Evolutionary conservation across 1,284 basidiomycete genomes (phyloP).

Genomic region (Apiotrichum sp.): DNA sequence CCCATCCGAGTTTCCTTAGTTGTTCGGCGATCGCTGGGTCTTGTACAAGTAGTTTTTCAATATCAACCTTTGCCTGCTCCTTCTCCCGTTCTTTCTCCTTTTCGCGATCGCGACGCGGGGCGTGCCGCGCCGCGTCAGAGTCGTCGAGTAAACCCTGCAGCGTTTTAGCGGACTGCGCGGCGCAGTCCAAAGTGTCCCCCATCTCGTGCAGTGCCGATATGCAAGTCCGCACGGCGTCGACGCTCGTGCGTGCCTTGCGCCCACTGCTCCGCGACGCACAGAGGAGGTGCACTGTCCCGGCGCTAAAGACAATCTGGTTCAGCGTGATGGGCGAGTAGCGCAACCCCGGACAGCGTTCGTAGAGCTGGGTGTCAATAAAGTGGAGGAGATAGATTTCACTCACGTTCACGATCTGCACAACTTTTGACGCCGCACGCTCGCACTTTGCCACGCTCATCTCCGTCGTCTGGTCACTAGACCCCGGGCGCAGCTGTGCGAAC

Average conservation of each 20-base stretch:
- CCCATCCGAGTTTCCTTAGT: slow-evolving; percentile 18
- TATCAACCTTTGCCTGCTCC: neutral
- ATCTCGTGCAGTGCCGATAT: slow-evolving; percentile 18
- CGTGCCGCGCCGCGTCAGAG: neutral
- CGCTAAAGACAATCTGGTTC: slow-evolving; percentile 29
- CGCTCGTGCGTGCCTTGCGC: slow-evolving; percentile 10
- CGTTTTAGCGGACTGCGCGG: slow-evolving; percentile 5
- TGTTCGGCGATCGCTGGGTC: slow-evolving; percentile 15
- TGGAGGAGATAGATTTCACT: neutral
- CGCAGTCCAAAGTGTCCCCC: slow-evolving; percentile 17
- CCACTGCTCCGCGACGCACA: slow-evolving; percentile 18
- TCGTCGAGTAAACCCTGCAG: slow-evolving; percentile 13
- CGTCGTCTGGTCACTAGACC: neutral
- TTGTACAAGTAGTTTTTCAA: slow-evolving; percentile 10
- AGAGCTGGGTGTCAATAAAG: slow-evolving; percentile 10
- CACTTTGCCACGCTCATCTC: slow-evolving; percentile 12
- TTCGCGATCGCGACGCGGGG: too few species aligned
- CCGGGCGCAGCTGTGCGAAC: slow-evolving; percentile 8
- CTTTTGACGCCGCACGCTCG: slow-evolving; percentile 14
- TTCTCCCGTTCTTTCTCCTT: neutral
- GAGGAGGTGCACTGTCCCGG: slow-evolving; percentile 32
- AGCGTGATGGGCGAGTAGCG: slow-evolving; percentile 29
- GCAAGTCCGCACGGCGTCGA: slow-evolving; percentile 17
- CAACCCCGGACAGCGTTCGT: slow-evolving; percentile 26
- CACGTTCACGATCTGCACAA: slow-evolving; percentile 19